These are phyloP conservation scores for Haplosporangium sp. DNA, from an alignment of 371 early-diverging fungal species.

Conservation along the genomic window DNA sequence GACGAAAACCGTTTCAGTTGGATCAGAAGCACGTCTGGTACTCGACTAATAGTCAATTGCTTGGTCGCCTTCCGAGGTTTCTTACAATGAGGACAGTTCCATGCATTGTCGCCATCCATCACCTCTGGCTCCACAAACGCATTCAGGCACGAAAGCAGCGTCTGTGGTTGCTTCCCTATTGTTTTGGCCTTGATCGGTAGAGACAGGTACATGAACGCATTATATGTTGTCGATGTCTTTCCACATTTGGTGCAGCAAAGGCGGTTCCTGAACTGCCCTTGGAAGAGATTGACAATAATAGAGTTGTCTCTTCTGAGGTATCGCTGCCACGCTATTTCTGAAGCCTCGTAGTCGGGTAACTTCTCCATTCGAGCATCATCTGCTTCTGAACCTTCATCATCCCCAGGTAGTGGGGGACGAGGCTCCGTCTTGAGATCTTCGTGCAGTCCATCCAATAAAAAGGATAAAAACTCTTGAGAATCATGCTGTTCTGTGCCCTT, in stretches of 20 bases:
- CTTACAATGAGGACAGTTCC: constrained; percentile 92
- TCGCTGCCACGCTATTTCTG: constrained; percentile 80
- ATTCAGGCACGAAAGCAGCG: constrained; percentile 85
- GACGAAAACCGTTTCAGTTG: constrained; percentile 95
- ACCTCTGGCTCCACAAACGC: constrained; percentile 87
- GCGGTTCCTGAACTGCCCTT: constrained; percentile 85
- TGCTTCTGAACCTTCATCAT: constrained; percentile 42
- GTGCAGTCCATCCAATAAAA: constrained; percentile 79
- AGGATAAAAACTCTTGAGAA: constrained; percentile 80
- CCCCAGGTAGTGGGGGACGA: constrained; percentile 17
- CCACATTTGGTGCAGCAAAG: constrained; percentile 87
- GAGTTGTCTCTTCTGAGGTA: constrained; percentile 84
- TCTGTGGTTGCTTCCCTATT: constrained; percentile 52
- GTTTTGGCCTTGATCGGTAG: constrained; percentile 78
- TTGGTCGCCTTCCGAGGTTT: constrained; percentile 80
- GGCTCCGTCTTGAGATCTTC: constrained; percentile 73
- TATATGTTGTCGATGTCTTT: constrained; percentile 90
- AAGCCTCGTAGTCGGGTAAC: constrained; percentile 59
- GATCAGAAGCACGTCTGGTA: constrained; percentile 91
- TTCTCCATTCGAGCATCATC: constrained; percentile 54
- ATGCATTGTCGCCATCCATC: constrained; percentile 90
- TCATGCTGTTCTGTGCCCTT: constrained; percentile 79
- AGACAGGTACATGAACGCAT: constrained; percentile 92
- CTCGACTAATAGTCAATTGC: constrained; percentile 76
- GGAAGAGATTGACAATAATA: constrained; percentile 92